Evolutionary conservation across 2,329 filamentous ascomycete genomes (phyloP).

Genomic region (Epichloe coenophiala): DNA sequence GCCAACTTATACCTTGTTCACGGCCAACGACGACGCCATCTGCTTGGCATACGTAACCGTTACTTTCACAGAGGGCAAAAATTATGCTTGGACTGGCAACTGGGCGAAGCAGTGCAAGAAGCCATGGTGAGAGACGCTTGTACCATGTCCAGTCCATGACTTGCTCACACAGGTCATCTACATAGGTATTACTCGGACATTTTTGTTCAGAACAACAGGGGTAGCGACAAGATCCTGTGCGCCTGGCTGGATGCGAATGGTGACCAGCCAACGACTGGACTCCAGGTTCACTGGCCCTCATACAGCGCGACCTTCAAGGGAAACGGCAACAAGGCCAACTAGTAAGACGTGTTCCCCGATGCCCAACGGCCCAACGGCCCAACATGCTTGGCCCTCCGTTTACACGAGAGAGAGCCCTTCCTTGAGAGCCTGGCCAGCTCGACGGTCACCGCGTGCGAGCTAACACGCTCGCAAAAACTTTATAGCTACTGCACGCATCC

Average conservation of each 20-base stretch:
- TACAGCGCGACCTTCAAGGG: background rate
- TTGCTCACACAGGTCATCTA: background rate
- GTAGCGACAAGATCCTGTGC: background rate
- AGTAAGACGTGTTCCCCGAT: background rate
- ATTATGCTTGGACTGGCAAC: background rate
- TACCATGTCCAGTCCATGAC: background rate
- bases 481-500: background rate
- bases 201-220: background rate
- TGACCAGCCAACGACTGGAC: background rate
- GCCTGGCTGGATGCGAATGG: background rate
- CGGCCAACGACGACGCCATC: background rate
- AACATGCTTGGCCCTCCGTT: too few relatives aligned
- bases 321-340: background rate
- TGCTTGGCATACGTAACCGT: background rate
- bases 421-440: too few relatives aligned
- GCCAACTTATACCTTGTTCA: background rate
- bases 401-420: too few relatives aligned
- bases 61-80: background rate
- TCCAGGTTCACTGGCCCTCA: background rate
- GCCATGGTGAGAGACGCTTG: background rate
- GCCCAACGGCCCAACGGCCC: too few relatives aligned
- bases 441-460: background rate
- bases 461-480: background rate
- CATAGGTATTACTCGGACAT: constrained; percentile 1
- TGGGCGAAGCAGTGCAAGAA: background rate